phyloP scores from a whole-genome alignment of 1,139 yeast genomes.

The Taiozyma sp. region DNA sequence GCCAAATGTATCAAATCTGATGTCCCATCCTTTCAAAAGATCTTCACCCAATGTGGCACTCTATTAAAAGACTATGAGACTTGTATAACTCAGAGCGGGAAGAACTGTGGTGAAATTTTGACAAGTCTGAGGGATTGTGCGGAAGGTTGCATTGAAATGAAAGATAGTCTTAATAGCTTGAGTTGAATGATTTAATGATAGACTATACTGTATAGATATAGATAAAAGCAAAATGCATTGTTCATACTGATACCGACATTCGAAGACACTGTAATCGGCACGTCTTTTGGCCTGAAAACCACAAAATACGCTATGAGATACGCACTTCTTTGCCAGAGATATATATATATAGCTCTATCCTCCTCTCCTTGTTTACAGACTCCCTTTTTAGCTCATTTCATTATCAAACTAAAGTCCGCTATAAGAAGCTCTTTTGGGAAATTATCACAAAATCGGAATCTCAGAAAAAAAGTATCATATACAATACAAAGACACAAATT shows the following conservation, averaged over 20 bases:
- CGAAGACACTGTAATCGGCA: too few relatives aligned
- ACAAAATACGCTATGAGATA: too few relatives aligned
- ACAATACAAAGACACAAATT: not conserved
- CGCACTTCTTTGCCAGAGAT: too few relatives aligned
- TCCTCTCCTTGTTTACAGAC: too few relatives aligned
- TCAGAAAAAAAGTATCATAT: not conserved
- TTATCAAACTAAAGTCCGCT: too few relatives aligned
- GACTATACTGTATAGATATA: not conserved
- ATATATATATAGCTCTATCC: too few relatives aligned
- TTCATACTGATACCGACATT: too few relatives aligned
- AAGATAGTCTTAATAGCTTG: conserved; percentile 3
- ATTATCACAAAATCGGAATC: not conserved
- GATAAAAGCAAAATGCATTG: too few relatives aligned
- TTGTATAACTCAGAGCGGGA: conserved; percentile 22
- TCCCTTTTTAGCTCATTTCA: too few relatives aligned
- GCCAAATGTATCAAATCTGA: conserved; percentile 25
- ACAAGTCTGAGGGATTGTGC: conserved; percentile 22
- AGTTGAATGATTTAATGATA: not conserved
- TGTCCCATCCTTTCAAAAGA: conserved; percentile 30
- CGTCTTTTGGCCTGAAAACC: too few relatives aligned
- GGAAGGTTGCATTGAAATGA: conserved; percentile 16
- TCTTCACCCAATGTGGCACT: conserved; percentile 25
- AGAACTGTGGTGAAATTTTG: conserved; percentile 8
- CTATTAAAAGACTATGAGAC: conserved; percentile 25
- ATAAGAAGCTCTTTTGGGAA: not conserved